phyloP scores from a whole-genome alignment of 441 rosid species.

The Eruca vesicaria region DNA sequence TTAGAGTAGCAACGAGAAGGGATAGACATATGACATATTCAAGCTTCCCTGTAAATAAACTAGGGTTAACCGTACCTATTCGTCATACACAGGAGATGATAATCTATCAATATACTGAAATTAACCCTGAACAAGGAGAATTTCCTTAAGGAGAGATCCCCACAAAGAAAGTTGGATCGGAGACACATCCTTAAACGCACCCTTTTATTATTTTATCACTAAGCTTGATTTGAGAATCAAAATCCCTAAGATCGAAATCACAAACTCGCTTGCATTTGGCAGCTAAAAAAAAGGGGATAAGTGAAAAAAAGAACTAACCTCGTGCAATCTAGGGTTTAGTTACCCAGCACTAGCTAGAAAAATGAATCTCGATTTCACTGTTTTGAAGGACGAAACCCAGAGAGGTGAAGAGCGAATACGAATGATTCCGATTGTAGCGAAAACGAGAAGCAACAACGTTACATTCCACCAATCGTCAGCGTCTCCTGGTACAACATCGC shows the following conservation, averaged over 20 bases:
- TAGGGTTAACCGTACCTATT: too few relatives aligned
- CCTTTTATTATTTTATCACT: neutral
- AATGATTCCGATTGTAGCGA: neutral
- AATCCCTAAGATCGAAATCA: constrained; percentile 23
- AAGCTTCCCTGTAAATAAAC: neutral
- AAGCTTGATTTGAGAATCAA: constrained; percentile 20
- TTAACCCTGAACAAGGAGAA: neutral
- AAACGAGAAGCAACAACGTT: constrained; percentile 13
- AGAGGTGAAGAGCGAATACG: constrained; percentile 14
- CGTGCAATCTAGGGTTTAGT: constrained; percentile 18
- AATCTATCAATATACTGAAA: too few relatives aligned
- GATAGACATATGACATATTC: neutral
- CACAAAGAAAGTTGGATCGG: constrained; percentile 13
- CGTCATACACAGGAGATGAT: too few relatives aligned
- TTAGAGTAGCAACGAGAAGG: neutral
- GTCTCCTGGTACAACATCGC: constrained; percentile 25
- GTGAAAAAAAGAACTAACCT: constrained; percentile 17
- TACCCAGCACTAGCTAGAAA: constrained; percentile 7
- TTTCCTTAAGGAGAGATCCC: neutral
- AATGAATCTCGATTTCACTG: neutral
- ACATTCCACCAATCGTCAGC: constrained; percentile 26
- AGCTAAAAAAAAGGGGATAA: constrained; percentile 1
- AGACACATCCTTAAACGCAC: neutral
- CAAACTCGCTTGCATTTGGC: neutral
- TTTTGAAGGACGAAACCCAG: neutral